phyloP scores from a whole-genome alignment of 495 filamentous ascomycete species.

The Glonium stellatum region DNA sequence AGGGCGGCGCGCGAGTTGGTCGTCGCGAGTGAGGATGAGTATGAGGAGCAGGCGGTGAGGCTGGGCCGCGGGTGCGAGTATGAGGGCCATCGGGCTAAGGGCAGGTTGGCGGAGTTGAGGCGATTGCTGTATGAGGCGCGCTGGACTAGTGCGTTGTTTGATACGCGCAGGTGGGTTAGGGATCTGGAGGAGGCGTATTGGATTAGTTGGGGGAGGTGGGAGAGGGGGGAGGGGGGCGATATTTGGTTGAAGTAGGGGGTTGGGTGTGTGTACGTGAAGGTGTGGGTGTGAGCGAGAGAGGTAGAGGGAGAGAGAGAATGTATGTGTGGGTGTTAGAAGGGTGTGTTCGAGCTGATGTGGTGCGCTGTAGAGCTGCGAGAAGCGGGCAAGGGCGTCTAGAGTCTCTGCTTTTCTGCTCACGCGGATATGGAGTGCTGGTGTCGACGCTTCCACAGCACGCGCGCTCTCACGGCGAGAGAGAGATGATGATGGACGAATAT shows the following conservation, averaged over 20 bases:
- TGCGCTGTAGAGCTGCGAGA: too few species aligned
- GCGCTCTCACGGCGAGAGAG: too few species aligned
- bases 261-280: too few species aligned
- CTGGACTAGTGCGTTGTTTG: constrained; percentile 79
- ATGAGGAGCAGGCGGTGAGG: constrained; percentile 71
- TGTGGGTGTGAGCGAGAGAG: too few species aligned
- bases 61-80: constrained; percentile 66
- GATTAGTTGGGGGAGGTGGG: constrained; percentile 83
- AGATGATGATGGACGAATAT: too few species aligned
- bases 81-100: constrained; percentile 35
- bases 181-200: constrained; percentile 88
- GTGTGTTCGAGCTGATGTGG: too few species aligned
- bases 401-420: too few species aligned
- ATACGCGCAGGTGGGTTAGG: constrained; percentile 85
- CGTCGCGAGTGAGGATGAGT: constrained; percentile 66
- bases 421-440: too few species aligned
- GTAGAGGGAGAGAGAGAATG: too few species aligned
- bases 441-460: too few species aligned
- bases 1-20: constrained; percentile 68
- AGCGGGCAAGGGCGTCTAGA: too few species aligned
- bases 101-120: constrained; percentile 67
- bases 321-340: too few species aligned
- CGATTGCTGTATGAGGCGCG: constrained; percentile 73
- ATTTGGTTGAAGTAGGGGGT: constrained; percentile 51
- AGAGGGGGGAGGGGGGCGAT: constrained; percentile 78